Evolutionary conservation across 1,284 basidiomycete species (phyloP), one percentile per base, ranked within the genome.

Genomic region (Rugosomyces carneus): DNA sequence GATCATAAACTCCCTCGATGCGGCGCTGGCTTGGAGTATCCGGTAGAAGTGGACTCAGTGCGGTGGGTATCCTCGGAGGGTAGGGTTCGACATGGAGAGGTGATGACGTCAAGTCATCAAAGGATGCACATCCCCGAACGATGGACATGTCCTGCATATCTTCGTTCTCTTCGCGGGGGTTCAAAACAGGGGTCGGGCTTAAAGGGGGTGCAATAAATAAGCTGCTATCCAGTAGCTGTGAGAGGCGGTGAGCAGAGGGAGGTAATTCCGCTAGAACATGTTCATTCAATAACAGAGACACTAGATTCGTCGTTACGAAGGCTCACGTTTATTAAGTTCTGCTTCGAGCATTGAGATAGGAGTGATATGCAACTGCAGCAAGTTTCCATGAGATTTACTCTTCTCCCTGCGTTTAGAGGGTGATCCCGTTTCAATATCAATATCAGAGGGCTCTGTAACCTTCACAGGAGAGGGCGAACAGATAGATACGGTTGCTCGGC

Each of bases 1-100:
- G 75, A 54, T 89, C 85, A 52, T 88, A 88, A 9, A 83, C 80
- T 42, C 75, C 76, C 64, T 88, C 85, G 19, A 83, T 56, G 35
- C 71, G 73, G 26, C 72, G 76, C 47, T 69, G 74, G 43, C 71
- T 72, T 0, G 81, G 80, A 0, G 80, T 73, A 49, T 80, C 75
- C 1, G 75, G 66, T 8, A 67, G 50, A 13, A 64, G 56, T 8
- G 51, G 50, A 23, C 64, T 62, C 27, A 60, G 59, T 4, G 66
- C 68, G 32, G 55, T 59, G 1, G 67, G 59, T 44, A 67, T 62
- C 36, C 76, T 66, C 1, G 69, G 57, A 10, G 80, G 77, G 52
- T 84, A 84, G 0, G 83, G 74, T 52, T 85, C 74, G 15, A 86
- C 78, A 39, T 74, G 70, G 47, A 70, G 69, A 0, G 78, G 81